Base-by-base conservation (phyloP, 805 yeast genomes). In the Nakazawaea molendinolei region DNA sequence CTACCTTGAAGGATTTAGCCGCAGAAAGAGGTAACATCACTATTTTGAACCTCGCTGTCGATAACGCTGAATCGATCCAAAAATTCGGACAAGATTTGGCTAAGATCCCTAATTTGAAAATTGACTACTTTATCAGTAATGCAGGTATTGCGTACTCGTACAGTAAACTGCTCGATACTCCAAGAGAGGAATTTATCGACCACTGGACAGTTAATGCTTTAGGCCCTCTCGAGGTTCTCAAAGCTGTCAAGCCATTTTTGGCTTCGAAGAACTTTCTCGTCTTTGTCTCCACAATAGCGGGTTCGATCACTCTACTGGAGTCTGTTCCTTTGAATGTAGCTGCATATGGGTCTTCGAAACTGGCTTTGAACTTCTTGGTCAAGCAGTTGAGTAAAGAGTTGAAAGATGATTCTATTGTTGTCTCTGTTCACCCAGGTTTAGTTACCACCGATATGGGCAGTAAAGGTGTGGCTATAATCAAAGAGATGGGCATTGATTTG, bases 291-390 rank as follows among this genome's bases (percentile, higher is more conserved):
- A 44, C 54, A 15, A 5, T 33, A 7, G 53, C 47, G 4, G 63
- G 51, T 9, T 48, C 56, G 14, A 42, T 51, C 16, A 15, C 26
- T 2, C 6, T 5, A 12, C 41, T 43, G 3, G 44, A 24, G 1
- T 45, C 28, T 23, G n/a, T 43, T 5, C 50, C 50, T 4, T n/a
- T 45, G 13, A 15, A 44, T 9, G 28, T 38, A 9, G 41, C 52
- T 15, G 56, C 60, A n/a, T 62, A 62, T 40, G 65, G 65, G 4
- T 46, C 45, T 28, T 54, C 64, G 5, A 61, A 62, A 44, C 60
- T 63, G 10, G 66, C 61, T 2, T 41, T 61, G 41, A 59, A 62
- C 48, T 55, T 48, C 44, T 37, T 53, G 12, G 46, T 46, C 12
- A 48, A 43, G 23, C 50, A 51, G 20, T 21, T 61, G 23, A 41